Conservation (phyloP, 148 eudicot genomes). For the Chenopodium album region DNA sequence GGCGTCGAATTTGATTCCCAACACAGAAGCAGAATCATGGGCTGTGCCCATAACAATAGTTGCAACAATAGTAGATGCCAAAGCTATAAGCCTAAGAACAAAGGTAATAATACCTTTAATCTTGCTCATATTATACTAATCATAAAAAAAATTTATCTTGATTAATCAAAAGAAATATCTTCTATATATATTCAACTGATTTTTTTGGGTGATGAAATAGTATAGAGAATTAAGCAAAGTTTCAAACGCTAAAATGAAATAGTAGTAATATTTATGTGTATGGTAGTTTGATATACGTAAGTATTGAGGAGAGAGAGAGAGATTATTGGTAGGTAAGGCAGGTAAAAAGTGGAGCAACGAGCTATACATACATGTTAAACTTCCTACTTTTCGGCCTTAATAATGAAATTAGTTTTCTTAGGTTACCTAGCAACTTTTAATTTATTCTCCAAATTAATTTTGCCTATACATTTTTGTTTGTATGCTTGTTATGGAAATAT, state of each 20-base stretch:
- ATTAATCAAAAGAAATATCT: not conserved
- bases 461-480: no score
- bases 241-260: not conserved
- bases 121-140: constrained; percentile 39
- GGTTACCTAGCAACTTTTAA: not conserved
- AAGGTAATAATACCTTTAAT: constrained; percentile 40
- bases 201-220: not conserved
- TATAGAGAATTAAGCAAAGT: not conserved
- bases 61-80: constrained; percentile 53
- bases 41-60: constrained; percentile 63
- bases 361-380: not conserved
- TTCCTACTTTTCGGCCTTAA: constrained; percentile 20
- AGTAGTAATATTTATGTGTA: not conserved
- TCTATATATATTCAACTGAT: not conserved
- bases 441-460: no score
- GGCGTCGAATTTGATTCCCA: constrained; percentile 63
- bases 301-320: constrained; percentile 16
- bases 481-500: no score
- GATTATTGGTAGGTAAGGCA: constrained; percentile 28
- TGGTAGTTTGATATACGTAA: not conserved
- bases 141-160: not conserved
- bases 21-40: constrained; percentile 61
- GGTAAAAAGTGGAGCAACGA: constrained; percentile 25
- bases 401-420: not conserved
- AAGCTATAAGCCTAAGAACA: constrained; percentile 64